phyloP scores from a whole-genome alignment of 441 rosid species.

The Raphanus hybrid region DNA sequence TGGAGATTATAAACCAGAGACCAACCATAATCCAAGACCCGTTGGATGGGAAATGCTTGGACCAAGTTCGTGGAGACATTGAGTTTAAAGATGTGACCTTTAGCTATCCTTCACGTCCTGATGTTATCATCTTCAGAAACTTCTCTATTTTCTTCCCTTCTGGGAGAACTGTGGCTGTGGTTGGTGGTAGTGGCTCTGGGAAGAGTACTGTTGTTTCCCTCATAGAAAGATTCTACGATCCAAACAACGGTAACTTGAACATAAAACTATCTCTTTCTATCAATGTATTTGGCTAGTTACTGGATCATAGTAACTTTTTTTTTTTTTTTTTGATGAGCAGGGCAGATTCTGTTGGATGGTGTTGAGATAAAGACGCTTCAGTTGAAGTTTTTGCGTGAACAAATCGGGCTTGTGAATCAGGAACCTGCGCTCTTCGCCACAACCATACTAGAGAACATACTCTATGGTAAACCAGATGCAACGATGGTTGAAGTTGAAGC shows the following conservation, averaged over 20 bases:
- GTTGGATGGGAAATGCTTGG: constrained; percentile 70
- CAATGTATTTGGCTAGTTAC: constrained; percentile 10
- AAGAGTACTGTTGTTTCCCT: constrained; percentile 97
- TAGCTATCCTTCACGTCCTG: constrained; percentile 98
- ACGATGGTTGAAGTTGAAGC: constrained; percentile 91
- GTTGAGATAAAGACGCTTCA: constrained; percentile 87
- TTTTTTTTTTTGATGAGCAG: constrained; percentile 52
- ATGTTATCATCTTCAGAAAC: constrained; percentile 83
- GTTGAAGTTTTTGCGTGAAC: constrained; percentile 85
- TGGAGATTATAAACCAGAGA: constrained; percentile 92
- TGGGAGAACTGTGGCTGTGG: constrained; percentile 94
- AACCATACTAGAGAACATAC: constrained; percentile 89
- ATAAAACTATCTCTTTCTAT: background rate
- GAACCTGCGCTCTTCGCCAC: constrained; percentile 98
- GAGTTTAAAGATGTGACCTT: constrained; percentile 90
- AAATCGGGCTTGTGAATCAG: constrained; percentile 95
- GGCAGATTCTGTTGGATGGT: constrained; percentile 86
- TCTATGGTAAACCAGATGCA: constrained; percentile 90
- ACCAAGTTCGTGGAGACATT: constrained; percentile 84
- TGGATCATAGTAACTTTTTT: constrained; percentile 23
- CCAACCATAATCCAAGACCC: constrained; percentile 83
- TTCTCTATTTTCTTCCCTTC: constrained; percentile 93
- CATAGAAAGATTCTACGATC: constrained; percentile 95
- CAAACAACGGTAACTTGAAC: constrained; percentile 65
- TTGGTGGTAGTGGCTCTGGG: constrained; percentile 98